Conservation (phyloP, 441 rosid species). For the Erodium moschatum region DNA sequence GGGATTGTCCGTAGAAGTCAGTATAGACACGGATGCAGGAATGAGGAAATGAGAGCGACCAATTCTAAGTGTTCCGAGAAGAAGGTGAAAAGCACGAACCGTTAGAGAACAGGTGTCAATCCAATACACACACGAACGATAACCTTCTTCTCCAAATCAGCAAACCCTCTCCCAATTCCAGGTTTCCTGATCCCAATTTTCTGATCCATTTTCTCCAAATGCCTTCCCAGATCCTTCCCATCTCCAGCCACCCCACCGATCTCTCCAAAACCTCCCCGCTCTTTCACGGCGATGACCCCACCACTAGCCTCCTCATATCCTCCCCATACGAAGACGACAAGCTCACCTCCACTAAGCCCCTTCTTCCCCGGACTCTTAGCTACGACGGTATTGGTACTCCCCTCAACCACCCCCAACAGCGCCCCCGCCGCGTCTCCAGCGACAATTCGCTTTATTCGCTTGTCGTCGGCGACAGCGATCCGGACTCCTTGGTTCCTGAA, state of each 20-base stretch:
- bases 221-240: slow-evolving; percentile 3
- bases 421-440: not conserved
- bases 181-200: not conserved
- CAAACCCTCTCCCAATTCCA: not conserved
- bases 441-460: not conserved
- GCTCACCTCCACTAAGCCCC: slow-evolving; percentile 2
- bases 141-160: not conserved
- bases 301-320: not conserved
- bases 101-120: not conserved
- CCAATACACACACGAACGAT: no score
- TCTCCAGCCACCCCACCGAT: not conserved
- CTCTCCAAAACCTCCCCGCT: not conserved
- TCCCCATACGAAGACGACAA: not conserved
- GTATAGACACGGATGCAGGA: not conserved
- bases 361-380: not conserved
- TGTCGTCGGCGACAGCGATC: not conserved
- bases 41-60: not conserved
- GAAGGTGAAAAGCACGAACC: not conserved
- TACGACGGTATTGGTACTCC: not conserved
- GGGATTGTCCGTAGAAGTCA: not conserved
- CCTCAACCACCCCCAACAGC: not conserved
- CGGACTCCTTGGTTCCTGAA: slow-evolving; percentile 16
- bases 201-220: not conserved
- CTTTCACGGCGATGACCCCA: not conserved
- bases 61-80: not conserved